Base-by-base conservation (phyloP, 2,329 filamentous ascomycete species). In the Pseudocercospora fuligena region DNA sequence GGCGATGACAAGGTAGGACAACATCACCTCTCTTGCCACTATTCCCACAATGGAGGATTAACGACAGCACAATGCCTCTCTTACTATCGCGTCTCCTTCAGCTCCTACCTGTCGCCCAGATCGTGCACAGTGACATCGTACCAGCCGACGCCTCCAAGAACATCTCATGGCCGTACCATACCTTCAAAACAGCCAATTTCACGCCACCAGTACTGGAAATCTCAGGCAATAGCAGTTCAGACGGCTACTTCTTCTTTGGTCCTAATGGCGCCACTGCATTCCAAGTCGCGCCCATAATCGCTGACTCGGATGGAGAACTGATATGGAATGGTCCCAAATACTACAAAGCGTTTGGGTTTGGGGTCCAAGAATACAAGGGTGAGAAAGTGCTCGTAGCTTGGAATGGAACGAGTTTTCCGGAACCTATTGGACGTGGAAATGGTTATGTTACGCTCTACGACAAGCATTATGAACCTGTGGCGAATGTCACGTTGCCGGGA, bases 201-300 rank as follows among this genome's bases (percentile, higher is more conserved):
- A 66, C 66, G 2, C 66, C 68, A 5, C 66, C 68, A 7, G 63
- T 60, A 40, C 31, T 69, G 8, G 58, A 61, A 12, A 57, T 69
- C 49, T 62, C 46, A 12, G 57, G 58, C 1, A 49, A 40, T 1
- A 49, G 56, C 16, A 54, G 63, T 5, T 47, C 43, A 3, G 59
- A 65, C 31, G 70, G 59, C 9, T 67, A 66, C 23, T 58, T 71
- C 61, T 67, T 72, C 70, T 64, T 72, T 59, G 66, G 67, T 5
- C 69, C 70, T 9, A 66, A 66, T 43, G 70, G 70, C 36, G 64
- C 53, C n/a, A 67, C 68, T 8, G 64, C 69, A 9, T 59, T 53
- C 36, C 68, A 70, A 51, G 59, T 51, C 11, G 65, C 66, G 4
- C 68, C 70, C 19, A 43, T 70, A 6, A 69, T 72, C 36, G 66